These are phyloP conservation scores for Lenwebbia sp. DNA, from an alignment of 345 rosid genomes.

Conservation along the genomic window DNA sequence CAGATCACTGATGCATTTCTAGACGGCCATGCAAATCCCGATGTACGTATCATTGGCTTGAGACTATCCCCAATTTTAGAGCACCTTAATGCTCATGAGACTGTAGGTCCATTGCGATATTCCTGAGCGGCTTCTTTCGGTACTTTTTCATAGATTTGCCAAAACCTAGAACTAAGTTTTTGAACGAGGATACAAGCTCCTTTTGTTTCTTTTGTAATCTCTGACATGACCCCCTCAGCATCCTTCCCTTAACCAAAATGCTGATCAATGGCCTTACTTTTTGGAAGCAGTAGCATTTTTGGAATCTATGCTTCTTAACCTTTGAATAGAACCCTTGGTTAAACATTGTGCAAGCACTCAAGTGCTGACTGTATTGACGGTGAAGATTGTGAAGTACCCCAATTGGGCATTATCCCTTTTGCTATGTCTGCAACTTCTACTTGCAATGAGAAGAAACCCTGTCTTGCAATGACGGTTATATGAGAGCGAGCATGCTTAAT, in stretches of 20 bases:
- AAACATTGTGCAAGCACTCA: neutral
- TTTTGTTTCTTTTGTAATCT: neutral
- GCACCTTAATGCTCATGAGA: conserved; percentile 5
- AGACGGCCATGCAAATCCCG: conserved; percentile 61
- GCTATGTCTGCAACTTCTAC: neutral
- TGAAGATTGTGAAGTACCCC: neutral
- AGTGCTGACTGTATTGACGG: neutral
- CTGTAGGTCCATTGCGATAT: neutral
- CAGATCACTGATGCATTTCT: conserved; percentile 63
- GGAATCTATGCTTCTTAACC: neutral
- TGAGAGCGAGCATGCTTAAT: neutral
- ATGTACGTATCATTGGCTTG: conserved; percentile 54
- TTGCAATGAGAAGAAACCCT: neutral
- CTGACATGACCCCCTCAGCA: neutral
- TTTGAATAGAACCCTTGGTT: neutral
- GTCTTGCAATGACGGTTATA: neutral
- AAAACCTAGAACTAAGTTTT: neutral
- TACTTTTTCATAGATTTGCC: neutral
- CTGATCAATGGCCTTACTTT: neutral
- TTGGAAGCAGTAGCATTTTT: neutral
- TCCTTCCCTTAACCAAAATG: neutral
- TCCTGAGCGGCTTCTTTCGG: neutral
- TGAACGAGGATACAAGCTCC: neutral
- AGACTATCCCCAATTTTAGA: conserved; percentile 45
- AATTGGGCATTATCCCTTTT: neutral